Conservation (phyloP, 805 yeast species). For the Saccharomycopsis selenospora region DNA sequence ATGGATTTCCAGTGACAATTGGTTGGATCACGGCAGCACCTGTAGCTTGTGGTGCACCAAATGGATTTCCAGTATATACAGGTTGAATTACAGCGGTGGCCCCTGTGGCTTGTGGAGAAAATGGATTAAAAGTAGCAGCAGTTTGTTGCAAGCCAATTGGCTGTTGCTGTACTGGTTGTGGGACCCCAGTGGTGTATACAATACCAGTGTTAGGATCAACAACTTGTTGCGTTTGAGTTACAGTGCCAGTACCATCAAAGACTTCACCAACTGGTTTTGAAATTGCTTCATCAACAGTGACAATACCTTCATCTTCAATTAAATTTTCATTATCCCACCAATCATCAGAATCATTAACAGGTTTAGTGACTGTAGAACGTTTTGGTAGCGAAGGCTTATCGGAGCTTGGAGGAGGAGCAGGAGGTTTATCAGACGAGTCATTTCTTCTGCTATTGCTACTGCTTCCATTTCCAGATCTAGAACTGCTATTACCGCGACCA, state of each 20-base stretch:
- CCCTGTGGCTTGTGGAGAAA: conserved; percentile 3
- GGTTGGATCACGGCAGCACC: conserved; percentile 2
- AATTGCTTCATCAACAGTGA: conserved; percentile 11
- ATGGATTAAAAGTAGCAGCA: conserved; percentile 3
- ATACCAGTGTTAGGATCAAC: conserved; percentile 15
- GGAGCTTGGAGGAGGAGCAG: neutral
- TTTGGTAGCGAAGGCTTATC: conserved; percentile 18
- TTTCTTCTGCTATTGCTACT: neutral
- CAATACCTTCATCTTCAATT: conserved; percentile 14
- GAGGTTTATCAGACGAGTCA: neutral
- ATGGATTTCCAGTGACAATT: conserved; percentile 18
- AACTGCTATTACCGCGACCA: neutral
- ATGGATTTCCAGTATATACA: conserved; percentile 17
- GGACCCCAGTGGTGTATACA: conserved; percentile 6
- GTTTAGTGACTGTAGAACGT: conserved; percentile 16
- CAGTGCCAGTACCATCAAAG: conserved; percentile 17
- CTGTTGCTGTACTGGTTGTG: conserved; percentile 5
- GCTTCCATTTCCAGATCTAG: neutral
- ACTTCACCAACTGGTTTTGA: conserved; percentile 16
- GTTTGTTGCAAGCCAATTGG: conserved; percentile 13
- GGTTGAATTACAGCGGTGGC: conserved; percentile 5
- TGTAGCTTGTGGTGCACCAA: neutral
- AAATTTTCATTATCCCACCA: conserved; percentile 18
- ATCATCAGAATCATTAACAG: conserved; percentile 7
- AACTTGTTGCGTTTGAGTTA: conserved; percentile 1